A percentile compares a stretch with the other conserved stretches of the same genome.
phyloP scores from a whole-genome alignment of 805 yeast genomes.

The Starmera dryadoides region DNA sequence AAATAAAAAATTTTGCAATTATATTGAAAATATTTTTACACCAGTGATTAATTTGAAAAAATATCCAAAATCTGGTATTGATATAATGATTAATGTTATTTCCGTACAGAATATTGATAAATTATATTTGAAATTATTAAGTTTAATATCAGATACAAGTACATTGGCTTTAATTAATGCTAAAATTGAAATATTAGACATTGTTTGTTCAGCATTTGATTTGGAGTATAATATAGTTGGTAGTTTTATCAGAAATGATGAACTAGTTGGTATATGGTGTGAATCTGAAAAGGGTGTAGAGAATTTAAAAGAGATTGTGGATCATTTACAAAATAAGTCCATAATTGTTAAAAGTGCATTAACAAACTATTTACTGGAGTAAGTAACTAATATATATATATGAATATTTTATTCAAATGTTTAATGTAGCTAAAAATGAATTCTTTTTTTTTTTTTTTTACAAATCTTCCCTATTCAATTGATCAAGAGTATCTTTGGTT shows the following conservation, averaged over 20 bases:
- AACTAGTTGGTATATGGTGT: slow-evolving; percentile 55
- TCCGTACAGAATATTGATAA: slow-evolving; percentile 29
- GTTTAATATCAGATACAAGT: slow-evolving; percentile 35
- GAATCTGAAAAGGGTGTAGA: slow-evolving; percentile 25
- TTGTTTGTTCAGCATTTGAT: slow-evolving; percentile 59
- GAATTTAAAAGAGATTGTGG: slow-evolving; percentile 28
- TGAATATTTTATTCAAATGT: too few relatives aligned
- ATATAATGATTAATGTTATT: slow-evolving; percentile 63
- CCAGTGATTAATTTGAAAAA: slow-evolving; percentile 42
- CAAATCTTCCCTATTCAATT: slow-evolving; percentile 8
- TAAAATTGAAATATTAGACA: slow-evolving; percentile 70
- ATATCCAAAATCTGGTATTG: slow-evolving; percentile 89
- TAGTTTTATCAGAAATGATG: slow-evolving; percentile 49
- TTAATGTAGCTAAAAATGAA: too few relatives aligned
- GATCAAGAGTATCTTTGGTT: slow-evolving; percentile 17
- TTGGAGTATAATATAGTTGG: slow-evolving; percentile 36
- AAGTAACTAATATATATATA: background rate
- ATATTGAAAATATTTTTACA: slow-evolving; percentile 28
- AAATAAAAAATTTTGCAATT: slow-evolving; percentile 41
- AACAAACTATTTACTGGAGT: background rate
- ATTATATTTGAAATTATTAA: slow-evolving; percentile 23
- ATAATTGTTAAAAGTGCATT: slow-evolving; percentile 1
- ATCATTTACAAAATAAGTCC: slow-evolving; percentile 20
- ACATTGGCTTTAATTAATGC: slow-evolving; percentile 79
- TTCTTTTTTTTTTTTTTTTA: background rate